Conservation (phyloP, 2,329 filamentous ascomycete genomes). For the Calonectria pteridis region DNA sequence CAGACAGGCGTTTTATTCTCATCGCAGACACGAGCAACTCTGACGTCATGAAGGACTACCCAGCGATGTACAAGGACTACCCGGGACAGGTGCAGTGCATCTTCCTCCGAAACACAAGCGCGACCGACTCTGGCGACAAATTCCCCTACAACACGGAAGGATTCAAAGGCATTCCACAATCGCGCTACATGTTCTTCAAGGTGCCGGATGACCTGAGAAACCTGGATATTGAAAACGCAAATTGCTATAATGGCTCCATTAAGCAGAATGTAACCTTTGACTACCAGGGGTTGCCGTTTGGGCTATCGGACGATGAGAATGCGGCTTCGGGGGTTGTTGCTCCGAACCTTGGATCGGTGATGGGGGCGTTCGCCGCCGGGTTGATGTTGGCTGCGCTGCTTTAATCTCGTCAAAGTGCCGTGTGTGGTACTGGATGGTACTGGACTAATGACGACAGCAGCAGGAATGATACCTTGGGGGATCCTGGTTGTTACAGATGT, state of each 20-base stretch:
- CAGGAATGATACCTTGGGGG: slow-evolving; percentile 2
- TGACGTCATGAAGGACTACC: slow-evolving; percentile 78
- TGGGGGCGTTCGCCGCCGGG: slow-evolving; percentile 35
- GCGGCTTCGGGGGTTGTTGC: slow-evolving; percentile 42
- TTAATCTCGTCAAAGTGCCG: slow-evolving; percentile 20
- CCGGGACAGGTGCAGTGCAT: slow-evolving; percentile 83
- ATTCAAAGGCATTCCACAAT: slow-evolving; percentile 75
- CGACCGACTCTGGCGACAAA: slow-evolving; percentile 74
- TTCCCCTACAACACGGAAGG: slow-evolving; percentile 83
- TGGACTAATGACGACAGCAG: not conserved
- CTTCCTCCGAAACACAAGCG: slow-evolving; percentile 78
- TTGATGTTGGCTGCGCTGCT: slow-evolving; percentile 38
- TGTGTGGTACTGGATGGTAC: not conserved
- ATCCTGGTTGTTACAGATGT: slow-evolving; percentile 11
- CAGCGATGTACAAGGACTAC: slow-evolving; percentile 72
- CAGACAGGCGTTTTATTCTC: slow-evolving; percentile 79
- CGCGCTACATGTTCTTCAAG: slow-evolving; percentile 84
- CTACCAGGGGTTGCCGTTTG: slow-evolving; percentile 70
- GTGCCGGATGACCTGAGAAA: slow-evolving; percentile 76
- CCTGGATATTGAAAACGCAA: slow-evolving; percentile 75
- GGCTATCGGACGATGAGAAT: slow-evolving; percentile 51
- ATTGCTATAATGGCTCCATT: slow-evolving; percentile 75
- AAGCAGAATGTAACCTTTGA: slow-evolving; percentile 79
- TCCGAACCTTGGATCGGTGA: slow-evolving; percentile 36
- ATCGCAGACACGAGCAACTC: slow-evolving; percentile 82